Base-by-base conservation (phyloP, 192 early-diverging fungal genomes). In the Coemansia sp. region DNA sequence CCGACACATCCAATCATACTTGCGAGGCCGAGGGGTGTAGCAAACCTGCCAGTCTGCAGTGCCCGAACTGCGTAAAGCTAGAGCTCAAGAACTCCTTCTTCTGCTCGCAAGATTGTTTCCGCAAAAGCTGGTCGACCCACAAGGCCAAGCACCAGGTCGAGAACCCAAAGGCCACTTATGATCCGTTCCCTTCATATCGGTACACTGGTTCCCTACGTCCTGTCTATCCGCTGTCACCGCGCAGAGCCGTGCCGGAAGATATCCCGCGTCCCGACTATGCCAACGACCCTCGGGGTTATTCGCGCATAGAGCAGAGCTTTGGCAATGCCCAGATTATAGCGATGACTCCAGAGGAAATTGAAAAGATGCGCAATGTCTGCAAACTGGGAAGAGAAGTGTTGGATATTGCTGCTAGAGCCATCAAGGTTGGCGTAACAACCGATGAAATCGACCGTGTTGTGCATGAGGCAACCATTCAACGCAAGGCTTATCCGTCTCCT, bases 371-470 rank as follows among this genome's bases (percentile, higher is more conserved):
- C 34, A 75, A 65, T 11, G 92, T 93, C 17, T 94, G 94, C 75
- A 72, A 85, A 72, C 80, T 96, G 66, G 72, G 80, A 33, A 89
- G 96, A 36, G 97, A 99, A 75, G 93, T 97, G 11, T 85, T 99
- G 6, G 93, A 98, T 61, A 89, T 81, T 63, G 97, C 92, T 33
- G 86, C 87, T 10, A 88, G 89, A 5, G 91, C 92, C 33, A 76
- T 94, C 50, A 83, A 85, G 42, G 86, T 88, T 28, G 97, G 97
- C 4, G 86, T 92, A 0, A 98, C 96, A 0, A 96, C 96, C 0
- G 95, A 98, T 67, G 94, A 96, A 74, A 95, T 99, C 62, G 97
- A 99, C 69, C 86, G 93, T 12, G 85, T 96, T 45, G 89, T 98
- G 56, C 97, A 99, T 63, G 95, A 98, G 64, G 97, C 96, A 11